These are phyloP conservation scores for Sordariomycetes sp. DNA, from an alignment of 2,329 filamentous ascomycete genomes.

Conservation along the genomic window DNA sequence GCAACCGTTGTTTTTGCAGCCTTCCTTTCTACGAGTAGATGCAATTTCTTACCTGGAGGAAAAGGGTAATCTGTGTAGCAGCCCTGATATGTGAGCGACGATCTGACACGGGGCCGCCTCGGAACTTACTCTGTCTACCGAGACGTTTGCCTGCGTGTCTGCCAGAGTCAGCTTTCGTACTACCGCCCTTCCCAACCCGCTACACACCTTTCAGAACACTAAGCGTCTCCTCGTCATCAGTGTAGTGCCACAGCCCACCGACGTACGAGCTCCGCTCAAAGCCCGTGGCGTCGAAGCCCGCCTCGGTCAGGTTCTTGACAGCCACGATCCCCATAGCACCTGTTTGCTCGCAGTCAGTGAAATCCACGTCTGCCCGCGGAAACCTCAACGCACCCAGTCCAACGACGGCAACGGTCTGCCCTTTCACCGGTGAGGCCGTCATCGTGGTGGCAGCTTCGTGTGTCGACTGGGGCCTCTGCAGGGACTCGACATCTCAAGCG, in stretches of 20 bases:
- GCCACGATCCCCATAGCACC: constrained; percentile 4
- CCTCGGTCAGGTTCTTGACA: constrained; percentile 26
- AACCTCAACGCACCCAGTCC: constrained; percentile 3
- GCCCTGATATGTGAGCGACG: too few species aligned
- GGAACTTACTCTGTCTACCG: constrained; percentile 11
- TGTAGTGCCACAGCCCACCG: constrained; percentile 34
- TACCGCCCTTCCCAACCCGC: too few species aligned
- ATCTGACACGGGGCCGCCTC: too few species aligned
- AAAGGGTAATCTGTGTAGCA: constrained; percentile 26
- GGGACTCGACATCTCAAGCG: too few species aligned
- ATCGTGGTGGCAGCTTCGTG: too few species aligned
- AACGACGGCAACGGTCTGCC: constrained; percentile 4
- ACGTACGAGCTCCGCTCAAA: constrained; percentile 20
- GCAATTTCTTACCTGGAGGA: constrained; percentile 13
- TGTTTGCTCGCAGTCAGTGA: not conserved
- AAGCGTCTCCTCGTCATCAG: constrained; percentile 26
- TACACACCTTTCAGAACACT: constrained; percentile 16
- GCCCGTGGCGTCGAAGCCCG: constrained; percentile 27
- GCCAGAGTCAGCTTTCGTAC: constrained; percentile 3
- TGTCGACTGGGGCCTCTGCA: too few species aligned
- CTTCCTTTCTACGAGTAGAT: constrained; percentile 6
- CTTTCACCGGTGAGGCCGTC: too few species aligned
- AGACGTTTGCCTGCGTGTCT: constrained; percentile 15
- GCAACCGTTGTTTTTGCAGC: not conserved
- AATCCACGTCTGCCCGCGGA: not conserved